Conservation (phyloP, 768 basidiomycete genomes). For the Termitomyces sp. region DNA sequence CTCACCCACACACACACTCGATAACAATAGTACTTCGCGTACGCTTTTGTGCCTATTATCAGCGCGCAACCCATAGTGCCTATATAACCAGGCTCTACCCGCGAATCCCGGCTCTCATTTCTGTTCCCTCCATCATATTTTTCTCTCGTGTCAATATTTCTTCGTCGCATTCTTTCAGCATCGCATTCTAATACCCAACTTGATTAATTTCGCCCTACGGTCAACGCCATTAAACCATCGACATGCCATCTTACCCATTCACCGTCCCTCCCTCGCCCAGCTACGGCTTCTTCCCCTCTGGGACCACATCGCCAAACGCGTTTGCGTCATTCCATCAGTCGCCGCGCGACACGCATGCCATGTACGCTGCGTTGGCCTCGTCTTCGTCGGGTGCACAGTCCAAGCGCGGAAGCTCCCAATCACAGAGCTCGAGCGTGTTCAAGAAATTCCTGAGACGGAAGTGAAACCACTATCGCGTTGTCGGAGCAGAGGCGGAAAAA, state of each 20-base stretch:
- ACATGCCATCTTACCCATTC: slow-evolving; percentile 48
- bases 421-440: slow-evolving; percentile 27
- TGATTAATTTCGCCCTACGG: slow-evolving; percentile 5
- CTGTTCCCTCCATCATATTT: not conserved
- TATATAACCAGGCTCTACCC: not conserved
- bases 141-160: not conserved
- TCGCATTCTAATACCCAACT: slow-evolving; percentile 2
- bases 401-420: slow-evolving; percentile 16
- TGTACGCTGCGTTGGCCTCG: slow-evolving; percentile 50
- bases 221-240: slow-evolving; percentile 16
- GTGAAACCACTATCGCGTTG: slow-evolving; percentile 14
- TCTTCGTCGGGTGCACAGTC: slow-evolving; percentile 18
- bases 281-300: slow-evolving; percentile 58
- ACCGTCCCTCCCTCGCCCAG: slow-evolving; percentile 50
- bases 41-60: slow-evolving; percentile 13
- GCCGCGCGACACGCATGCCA: slow-evolving; percentile 56
- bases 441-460: slow-evolving; percentile 33
- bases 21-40: slow-evolving; percentile 16
- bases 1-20: slow-evolving; percentile 3
- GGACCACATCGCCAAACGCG: slow-evolving; percentile 53
- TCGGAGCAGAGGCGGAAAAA: not conserved
- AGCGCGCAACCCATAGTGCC: not conserved
- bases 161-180: not conserved
- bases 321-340: slow-evolving; percentile 56
- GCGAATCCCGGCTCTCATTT: not conserved